phyloP scores from a whole-genome alignment of 2,329 filamentous ascomycete genomes.

The Exophiala alcalophila region DNA sequence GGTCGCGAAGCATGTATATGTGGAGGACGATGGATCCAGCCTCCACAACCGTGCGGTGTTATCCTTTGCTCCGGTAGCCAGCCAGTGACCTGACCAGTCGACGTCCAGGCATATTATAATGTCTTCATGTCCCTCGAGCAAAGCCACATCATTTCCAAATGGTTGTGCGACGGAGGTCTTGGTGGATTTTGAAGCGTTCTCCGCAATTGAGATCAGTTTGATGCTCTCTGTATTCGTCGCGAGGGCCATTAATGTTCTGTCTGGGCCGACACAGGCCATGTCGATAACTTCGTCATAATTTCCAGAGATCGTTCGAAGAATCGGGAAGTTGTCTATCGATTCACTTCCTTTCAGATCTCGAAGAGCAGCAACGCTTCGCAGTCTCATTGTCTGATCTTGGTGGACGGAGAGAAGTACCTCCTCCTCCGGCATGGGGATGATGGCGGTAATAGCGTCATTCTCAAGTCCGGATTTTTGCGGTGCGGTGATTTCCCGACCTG shows the following conservation, averaged over 20 bases:
- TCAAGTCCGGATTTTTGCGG: constrained; percentile 63
- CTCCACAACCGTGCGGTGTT: constrained; percentile 91
- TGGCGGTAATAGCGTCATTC: constrained; percentile 67
- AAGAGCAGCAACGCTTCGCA: constrained; percentile 61
- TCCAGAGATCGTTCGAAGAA: constrained; percentile 79
- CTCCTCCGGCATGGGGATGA: constrained; percentile 56
- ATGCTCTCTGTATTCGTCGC: constrained; percentile 96
- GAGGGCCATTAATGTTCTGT: constrained; percentile 78
- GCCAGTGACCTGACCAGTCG: constrained; percentile 96
- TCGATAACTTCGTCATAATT: constrained; percentile 99
- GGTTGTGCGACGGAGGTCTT: constrained; percentile 28
- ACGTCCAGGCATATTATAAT: constrained; percentile 93
- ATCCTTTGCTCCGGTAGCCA: constrained; percentile 94
- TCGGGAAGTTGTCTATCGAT: constrained; percentile 47
- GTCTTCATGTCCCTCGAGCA: constrained; percentile 87
- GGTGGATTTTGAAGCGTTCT: constrained; percentile 35
- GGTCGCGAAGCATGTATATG: constrained; percentile 74
- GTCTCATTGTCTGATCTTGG: constrained; percentile 79
- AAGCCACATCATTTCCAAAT: constrained; percentile 83
- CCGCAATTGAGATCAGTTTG: constrained; percentile 70
- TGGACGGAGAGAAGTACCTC: constrained; percentile 69
- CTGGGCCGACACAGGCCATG: constrained; percentile 76
- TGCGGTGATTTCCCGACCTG: constrained; percentile 73
- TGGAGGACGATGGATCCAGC: constrained; percentile 70
- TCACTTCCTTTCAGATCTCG: constrained; percentile 34